Conservation (phyloP, 148 eudicot genomes). For the Rheum nobile region DNA sequence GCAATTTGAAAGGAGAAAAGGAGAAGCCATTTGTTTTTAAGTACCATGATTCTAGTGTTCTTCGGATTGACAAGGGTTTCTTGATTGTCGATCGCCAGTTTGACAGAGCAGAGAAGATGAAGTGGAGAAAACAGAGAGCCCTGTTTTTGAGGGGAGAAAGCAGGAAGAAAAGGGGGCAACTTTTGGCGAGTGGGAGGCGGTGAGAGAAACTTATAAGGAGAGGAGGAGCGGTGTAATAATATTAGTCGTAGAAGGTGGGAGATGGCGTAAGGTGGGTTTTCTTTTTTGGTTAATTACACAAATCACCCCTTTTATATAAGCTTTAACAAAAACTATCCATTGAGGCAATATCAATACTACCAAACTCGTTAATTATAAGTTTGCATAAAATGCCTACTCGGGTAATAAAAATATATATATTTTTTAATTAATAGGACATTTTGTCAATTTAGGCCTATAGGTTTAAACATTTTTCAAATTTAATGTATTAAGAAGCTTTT, state of each 20-base stretch:
- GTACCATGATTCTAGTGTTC: constrained; percentile 70
- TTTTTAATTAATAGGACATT: no score
- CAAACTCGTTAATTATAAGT: no score
- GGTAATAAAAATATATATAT: no score
- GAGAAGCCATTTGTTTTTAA: background rate
- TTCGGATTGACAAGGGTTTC: constrained; percentile 60
- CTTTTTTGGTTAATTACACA: background rate
- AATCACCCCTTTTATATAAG: background rate
- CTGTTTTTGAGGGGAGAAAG: constrained; percentile 16
- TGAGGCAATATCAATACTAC: no score
- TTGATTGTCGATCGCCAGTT: constrained; percentile 76
- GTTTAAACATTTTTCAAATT: no score
- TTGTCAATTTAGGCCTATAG: no score
- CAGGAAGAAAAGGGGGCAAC: constrained; percentile 1
- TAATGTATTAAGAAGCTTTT: no score
- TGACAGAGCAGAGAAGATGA: constrained; percentile 15
- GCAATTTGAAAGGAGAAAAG: background rate
- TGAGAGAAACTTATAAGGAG: constrained; percentile 2
- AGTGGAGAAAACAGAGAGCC: constrained; percentile 9
- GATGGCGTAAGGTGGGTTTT: constrained; percentile 17
- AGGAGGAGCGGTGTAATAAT: constrained; percentile 5
- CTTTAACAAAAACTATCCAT: background rate
- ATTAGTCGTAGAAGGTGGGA: constrained; percentile 17
- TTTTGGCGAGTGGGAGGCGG: constrained; percentile 24
- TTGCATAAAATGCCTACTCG: no score